A percentile compares a stretch with the other conserved stretches of the same genome.
Conservation (phyloP, 306 rosid species). For the Mimosa bimucronata region DNA sequence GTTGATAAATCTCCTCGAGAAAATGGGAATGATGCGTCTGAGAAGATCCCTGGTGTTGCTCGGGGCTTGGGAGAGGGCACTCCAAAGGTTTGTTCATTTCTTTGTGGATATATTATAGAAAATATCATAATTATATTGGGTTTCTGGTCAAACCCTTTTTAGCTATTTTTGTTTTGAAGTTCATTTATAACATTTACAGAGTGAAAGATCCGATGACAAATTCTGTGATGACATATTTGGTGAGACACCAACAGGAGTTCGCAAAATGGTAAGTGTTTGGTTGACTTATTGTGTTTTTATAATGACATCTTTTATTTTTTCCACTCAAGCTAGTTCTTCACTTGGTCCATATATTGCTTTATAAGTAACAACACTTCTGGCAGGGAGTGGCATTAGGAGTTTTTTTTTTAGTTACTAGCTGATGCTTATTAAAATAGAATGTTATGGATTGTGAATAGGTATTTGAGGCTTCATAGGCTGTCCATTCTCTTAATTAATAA, state of each 20-base stretch:
- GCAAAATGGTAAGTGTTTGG: slow-evolving; percentile 63
- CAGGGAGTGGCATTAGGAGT: neutral
- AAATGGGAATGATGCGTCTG: slow-evolving; percentile 58
- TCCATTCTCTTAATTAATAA: neutral
- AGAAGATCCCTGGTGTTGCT: slow-evolving; percentile 50
- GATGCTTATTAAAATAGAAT: neutral
- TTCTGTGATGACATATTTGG: slow-evolving; percentile 97
- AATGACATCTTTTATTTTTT: neutral
- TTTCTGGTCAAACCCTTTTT: neutral
- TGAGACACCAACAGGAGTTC: slow-evolving; percentile 95
- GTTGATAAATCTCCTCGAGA: slow-evolving; percentile 71
- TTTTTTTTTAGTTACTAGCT: neutral
- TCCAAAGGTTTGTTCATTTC: slow-evolving; percentile 69
- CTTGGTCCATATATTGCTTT: neutral
- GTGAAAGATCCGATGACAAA: slow-evolving; percentile 77
- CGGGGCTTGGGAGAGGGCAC: slow-evolving; percentile 89
- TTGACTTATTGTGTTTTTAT: slow-evolving; percentile 7
- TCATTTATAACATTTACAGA: slow-evolving; percentile 54
- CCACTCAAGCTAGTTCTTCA: neutral
- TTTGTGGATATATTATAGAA: neutral
- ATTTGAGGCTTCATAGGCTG: neutral
- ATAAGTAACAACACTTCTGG: neutral
- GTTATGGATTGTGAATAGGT: neutral
- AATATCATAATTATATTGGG: neutral
- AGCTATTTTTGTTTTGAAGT: slow-evolving; percentile 32